Evolutionary conservation across 306 rosid species (phyloP).

Genomic region (Amphicarpaea edgeworthii): DNA sequence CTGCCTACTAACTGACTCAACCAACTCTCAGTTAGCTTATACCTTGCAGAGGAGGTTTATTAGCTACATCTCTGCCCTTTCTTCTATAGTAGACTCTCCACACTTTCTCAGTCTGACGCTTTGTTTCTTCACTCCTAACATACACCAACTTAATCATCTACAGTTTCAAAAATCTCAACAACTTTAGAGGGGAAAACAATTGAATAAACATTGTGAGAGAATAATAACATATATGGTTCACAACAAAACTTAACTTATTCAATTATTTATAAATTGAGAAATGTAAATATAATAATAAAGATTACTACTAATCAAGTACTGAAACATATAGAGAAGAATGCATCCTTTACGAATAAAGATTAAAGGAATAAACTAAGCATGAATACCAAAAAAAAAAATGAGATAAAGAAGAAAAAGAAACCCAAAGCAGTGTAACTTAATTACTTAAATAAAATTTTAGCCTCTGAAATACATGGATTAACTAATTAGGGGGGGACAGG

Average conservation of each 20-base stretch:
- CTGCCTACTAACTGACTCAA: no score
- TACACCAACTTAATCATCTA: neutral
- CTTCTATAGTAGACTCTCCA: no score
- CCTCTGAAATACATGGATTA: conserved; percentile 19
- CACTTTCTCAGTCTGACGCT: no score
- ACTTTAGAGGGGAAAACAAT: neutral
- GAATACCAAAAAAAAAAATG: conserved; percentile 2
- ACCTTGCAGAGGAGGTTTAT: no score
- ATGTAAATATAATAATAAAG: neutral
- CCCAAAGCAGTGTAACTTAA: neutral
- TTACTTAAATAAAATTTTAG: neutral
- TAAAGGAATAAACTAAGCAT: conserved; percentile 7
- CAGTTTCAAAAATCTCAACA: conserved; percentile 3
- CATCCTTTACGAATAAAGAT: neutral
- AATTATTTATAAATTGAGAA: neutral
- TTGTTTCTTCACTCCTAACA: no score
- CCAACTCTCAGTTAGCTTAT: no score
- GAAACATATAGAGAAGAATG: conserved; percentile 24
- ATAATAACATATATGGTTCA: neutral
- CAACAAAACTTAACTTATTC: neutral
- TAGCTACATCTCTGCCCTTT: no score
- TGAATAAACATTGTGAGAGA: neutral
- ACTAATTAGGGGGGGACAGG: neutral
- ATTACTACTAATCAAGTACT: neutral
- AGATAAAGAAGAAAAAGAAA: neutral